Evolutionary conservation across 495 filamentous ascomycete genomes (phyloP).

Genomic region (Terfezia boudieri): DNA sequence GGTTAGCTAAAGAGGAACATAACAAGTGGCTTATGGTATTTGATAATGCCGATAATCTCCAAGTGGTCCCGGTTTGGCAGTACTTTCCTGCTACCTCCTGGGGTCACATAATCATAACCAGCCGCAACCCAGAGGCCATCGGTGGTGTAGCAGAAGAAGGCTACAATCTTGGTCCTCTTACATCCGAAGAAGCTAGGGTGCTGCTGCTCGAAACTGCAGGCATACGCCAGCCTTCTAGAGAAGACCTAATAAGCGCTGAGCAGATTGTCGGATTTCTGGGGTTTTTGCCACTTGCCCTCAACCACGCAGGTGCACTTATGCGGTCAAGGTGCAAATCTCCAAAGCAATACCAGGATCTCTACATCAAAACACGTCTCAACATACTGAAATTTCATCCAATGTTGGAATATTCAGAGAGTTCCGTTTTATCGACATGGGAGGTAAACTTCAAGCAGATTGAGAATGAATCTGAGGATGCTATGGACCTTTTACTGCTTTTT

Average conservation of each 20-base stretch:
- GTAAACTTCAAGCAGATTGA: too few species aligned
- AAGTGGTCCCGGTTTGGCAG: background rate
- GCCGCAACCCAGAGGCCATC: conserved; percentile 1
- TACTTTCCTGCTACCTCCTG: conserved; percentile 3
- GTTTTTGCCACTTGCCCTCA: too few species aligned
- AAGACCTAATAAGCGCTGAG: too few species aligned
- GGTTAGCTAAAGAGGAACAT: background rate
- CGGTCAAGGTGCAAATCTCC: background rate
- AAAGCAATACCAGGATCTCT: background rate
- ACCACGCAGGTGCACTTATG: background rate
- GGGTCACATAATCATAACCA: conserved; percentile 7
- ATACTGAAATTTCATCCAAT: background rate
- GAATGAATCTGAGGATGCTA: too few species aligned
- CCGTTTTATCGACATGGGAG: too few species aligned
- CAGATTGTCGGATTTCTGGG: too few species aligned
- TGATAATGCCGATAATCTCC: too few species aligned
- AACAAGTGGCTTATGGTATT: background rate
- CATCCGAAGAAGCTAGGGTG: too few species aligned
- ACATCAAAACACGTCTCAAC: background rate
- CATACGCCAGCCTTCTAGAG: too few species aligned
- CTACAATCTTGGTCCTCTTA: background rate
- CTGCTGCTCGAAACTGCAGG: too few species aligned
- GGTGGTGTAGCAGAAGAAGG: conserved; percentile 1
- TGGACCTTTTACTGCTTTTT: too few species aligned
- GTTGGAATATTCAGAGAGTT: background rate